These are phyloP conservation scores for Fusarium keratoplasticum DNA, from an alignment of 2,329 filamentous ascomycete species.

Conservation along the genomic window DNA sequence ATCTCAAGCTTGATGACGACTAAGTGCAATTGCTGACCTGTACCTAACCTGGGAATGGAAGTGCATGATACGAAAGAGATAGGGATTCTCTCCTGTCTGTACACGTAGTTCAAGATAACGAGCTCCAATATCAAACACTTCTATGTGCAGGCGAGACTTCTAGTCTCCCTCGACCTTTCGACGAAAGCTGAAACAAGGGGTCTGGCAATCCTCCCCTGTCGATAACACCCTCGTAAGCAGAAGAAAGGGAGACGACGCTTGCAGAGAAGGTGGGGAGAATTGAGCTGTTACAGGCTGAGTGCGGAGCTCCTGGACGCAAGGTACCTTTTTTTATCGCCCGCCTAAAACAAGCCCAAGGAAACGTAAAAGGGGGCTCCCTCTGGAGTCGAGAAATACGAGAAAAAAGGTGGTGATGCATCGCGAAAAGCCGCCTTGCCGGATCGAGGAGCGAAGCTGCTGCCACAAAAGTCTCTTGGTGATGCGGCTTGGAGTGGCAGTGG, in stretches of 20 bases:
- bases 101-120: neutral
- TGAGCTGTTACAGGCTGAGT: constrained; percentile 19
- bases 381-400: constrained; percentile 27
- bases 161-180: neutral
- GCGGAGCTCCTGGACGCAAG: constrained; percentile 17
- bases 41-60: neutral
- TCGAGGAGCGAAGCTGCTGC: constrained; percentile 17
- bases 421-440: constrained; percentile 29
- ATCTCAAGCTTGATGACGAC: neutral
- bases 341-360: constrained; percentile 28
- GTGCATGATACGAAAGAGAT: neutral
- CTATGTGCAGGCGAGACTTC: neutral
- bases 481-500: constrained; percentile 24
- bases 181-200: constrained; percentile 16
- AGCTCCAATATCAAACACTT: neutral
- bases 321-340: constrained; percentile 11
- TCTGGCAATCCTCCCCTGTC: neutral
- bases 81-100: neutral
- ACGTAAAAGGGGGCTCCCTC: constrained; percentile 28
- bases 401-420: constrained; percentile 28
- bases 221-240: neutral
- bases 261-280: constrained; percentile 6
- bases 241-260: constrained; percentile 1
- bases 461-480: constrained; percentile 3
- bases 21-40: neutral